phyloP scores from a whole-genome alignment of 768 basidiomycete genomes.

The Sarcodon aspratus region DNA sequence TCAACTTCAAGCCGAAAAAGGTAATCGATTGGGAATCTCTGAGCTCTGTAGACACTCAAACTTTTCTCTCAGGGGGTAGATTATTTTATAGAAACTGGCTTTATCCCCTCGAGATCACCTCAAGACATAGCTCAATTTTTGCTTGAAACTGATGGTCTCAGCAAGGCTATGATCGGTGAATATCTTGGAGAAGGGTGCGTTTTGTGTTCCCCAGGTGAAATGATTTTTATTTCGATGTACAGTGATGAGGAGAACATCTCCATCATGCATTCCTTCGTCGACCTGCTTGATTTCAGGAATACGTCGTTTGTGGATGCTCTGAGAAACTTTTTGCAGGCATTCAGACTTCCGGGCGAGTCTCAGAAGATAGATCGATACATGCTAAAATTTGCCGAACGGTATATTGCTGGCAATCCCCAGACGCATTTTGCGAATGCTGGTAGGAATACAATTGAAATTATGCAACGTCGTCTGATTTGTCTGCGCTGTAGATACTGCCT shows the following conservation, averaged over 20 bases:
- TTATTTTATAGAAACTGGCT: constrained; percentile 81
- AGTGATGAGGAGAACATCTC: constrained; percentile 87
- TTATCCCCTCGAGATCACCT: constrained; percentile 65
- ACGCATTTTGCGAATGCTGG: constrained; percentile 92
- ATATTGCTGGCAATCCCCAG: constrained; percentile 78
- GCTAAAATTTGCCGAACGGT: constrained; percentile 97
- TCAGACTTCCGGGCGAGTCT: constrained; percentile 93
- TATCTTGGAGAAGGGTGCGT: constrained; percentile 94
- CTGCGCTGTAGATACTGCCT: constrained; percentile 65
- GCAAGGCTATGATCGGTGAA: constrained; percentile 94
- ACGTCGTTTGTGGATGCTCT: constrained; percentile 82
- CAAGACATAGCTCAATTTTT: constrained; percentile 79
- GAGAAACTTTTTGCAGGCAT: constrained; percentile 83
- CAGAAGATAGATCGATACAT: constrained; percentile 99
- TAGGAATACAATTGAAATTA: constrained; percentile 21
- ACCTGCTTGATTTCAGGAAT: constrained; percentile 78
- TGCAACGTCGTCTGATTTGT: not conserved
- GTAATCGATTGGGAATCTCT: constrained; percentile 22
- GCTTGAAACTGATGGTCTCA: constrained; percentile 81
- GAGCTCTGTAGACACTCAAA: not conserved
- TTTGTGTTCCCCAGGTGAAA: not conserved
- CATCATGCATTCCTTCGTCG: constrained; percentile 96
- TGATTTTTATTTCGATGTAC: constrained; percentile 1
- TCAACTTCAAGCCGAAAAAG: constrained; percentile 97
- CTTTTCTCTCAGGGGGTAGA: constrained; percentile 56